Evolutionary conservation across 257 asterid genomes (phyloP).

Genomic region (Nicotiana tomentosiformis): DNA sequence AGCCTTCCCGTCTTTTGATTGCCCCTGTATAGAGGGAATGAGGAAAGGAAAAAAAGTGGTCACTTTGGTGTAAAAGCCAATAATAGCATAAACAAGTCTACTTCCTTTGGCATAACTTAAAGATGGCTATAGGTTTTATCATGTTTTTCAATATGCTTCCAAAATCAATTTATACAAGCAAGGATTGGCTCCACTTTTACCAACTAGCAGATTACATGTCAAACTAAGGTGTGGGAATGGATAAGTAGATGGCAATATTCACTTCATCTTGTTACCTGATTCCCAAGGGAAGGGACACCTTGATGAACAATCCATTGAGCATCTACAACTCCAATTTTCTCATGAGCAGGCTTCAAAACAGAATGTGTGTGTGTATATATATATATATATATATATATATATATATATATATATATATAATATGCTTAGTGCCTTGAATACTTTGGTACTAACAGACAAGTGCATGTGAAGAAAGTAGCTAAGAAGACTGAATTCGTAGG

Average conservation of each 20-base stretch:
- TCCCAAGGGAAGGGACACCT: constrained; percentile 73
- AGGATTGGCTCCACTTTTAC: not conserved
- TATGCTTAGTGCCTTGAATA: not conserved
- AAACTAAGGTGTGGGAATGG: too few relatives aligned
- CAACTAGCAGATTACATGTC: not conserved
- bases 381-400: too few relatives aligned
- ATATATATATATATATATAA: too few relatives aligned
- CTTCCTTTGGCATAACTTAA: not conserved
- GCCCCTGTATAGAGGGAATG: constrained; percentile 37
- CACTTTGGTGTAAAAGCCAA: not conserved
- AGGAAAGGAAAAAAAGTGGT: not conserved
- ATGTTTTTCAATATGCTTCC: not conserved
- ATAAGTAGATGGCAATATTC: not conserved
- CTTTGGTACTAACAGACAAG: not conserved
- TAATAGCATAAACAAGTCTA: not conserved
- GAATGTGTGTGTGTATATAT: not conserved
- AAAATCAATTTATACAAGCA: not conserved
- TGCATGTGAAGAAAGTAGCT: not conserved
- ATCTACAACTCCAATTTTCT: constrained; percentile 86
- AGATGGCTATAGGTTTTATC: not conserved
- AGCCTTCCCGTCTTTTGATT: constrained; percentile 48
- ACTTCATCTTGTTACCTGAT: constrained; percentile 37
- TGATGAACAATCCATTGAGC: constrained; percentile 86
- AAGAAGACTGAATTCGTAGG: not conserved
- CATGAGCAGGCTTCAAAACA: constrained; percentile 58